phyloP scores from a whole-genome alignment of 495 filamentous ascomycete species.

The Cryomyces antarcticus region DNA sequence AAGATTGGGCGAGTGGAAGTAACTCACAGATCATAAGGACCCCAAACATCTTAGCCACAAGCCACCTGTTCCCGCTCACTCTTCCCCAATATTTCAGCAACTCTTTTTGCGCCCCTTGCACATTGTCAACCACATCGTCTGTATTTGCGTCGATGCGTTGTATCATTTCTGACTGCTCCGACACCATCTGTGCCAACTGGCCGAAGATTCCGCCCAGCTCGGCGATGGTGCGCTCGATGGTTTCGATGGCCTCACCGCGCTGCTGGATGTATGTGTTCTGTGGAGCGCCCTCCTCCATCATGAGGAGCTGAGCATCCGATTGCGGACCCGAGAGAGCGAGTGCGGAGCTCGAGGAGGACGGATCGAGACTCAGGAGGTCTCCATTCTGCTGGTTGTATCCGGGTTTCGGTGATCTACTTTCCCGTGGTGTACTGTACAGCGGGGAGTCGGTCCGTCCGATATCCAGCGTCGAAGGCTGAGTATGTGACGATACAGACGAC shows the following conservation, averaged over 20 bases:
- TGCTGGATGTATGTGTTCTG: slow-evolving; percentile 81
- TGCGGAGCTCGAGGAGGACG: slow-evolving; percentile 26
- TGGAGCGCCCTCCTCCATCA: slow-evolving; percentile 85
- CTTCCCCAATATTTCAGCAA: slow-evolving; percentile 90
- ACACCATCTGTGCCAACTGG: slow-evolving; percentile 92
- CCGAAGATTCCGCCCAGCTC: slow-evolving; percentile 93
- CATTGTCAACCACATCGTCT: slow-evolving; percentile 90
- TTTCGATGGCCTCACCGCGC: slow-evolving; percentile 86
- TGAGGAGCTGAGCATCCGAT: slow-evolving; percentile 69
- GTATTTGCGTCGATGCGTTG: slow-evolving; percentile 68
- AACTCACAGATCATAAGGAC: slow-evolving; percentile 41
- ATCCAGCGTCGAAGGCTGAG: slow-evolving; percentile 31
- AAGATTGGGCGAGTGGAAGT: neutral
- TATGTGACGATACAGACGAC: slow-evolving; percentile 61
- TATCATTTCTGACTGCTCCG: slow-evolving; percentile 90
- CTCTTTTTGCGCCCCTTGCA: slow-evolving; percentile 86
- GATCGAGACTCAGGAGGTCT: slow-evolving; percentile 69
- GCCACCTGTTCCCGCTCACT: slow-evolving; percentile 85
- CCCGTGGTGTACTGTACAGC: slow-evolving; percentile 64
- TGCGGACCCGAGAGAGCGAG: slow-evolving; percentile 20
- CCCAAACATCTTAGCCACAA: slow-evolving; percentile 98
- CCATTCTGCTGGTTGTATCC: slow-evolving; percentile 27
- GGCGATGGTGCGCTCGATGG: slow-evolving; percentile 85
- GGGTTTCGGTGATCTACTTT: slow-evolving; percentile 37
- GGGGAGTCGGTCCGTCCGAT: slow-evolving; percentile 44